Evolutionary conservation across 75 land plant genomes (phyloP), one percentile per base, ranked within the genome.

Genomic region (Cryptomeria japonica): DNA sequence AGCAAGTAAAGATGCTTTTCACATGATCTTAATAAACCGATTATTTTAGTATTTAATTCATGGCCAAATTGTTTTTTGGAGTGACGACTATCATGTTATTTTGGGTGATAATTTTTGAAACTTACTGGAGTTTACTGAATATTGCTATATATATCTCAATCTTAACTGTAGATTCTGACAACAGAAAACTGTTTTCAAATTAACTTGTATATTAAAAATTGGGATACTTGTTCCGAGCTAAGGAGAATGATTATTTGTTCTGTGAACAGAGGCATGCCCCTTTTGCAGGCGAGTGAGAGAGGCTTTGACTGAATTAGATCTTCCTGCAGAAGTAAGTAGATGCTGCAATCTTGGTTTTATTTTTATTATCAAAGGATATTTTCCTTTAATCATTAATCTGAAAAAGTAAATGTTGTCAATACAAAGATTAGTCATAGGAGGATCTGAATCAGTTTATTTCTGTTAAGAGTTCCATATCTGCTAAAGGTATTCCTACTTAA

Each of bases 221-320:
- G 46, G 83, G 44, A 80, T 46, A 46, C 46, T 41, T 10, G 15
- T 82, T n/a, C 44, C 39, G 37, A 80, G 38, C 32, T 56, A 19
- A 87, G 89, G 18, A 47, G 53, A 86, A 31, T 25, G 22, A 42
- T 53, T 38, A 79, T 51, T 87, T 61, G 83, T 41, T 51, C 84
- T 87, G 56, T 91, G 85, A 75, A 88, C 94, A 97, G 99, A 97
- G 94, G 99, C 99, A 87, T 97, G 99, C 94, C 99, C 99, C 34
- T 97, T 97, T 92, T 97, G 99, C 86, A 89, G 99, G 89, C 95
- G 99, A 85, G 99, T 97, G 87, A 90, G 99, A 88, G 99, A 97
- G 78, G 96, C 99, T 49, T 85, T 96, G 88, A 97, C 99, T 79
- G 99, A 97, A 87, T 93, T 97, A 41, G 99, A 97, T 92, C 95